Evolutionary conservation across 228 moss, liverwort and hornwort genomes (phyloP).

Genomic region (Sphagnum fallax): DNA sequence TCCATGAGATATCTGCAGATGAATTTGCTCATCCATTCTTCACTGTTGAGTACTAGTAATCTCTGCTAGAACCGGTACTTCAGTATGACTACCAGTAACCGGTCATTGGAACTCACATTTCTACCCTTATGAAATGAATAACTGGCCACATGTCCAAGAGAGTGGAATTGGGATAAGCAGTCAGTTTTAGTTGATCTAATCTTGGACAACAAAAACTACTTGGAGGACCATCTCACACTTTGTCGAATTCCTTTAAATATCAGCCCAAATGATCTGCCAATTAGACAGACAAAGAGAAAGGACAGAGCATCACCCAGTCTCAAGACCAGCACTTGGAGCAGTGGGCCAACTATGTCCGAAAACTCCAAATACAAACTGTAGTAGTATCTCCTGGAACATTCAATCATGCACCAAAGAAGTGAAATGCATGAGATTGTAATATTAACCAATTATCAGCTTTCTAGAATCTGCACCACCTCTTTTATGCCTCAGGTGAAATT

Average conservation of each 20-base stretch:
- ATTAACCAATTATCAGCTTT: not conserved
- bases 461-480: not conserved
- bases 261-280: constrained; percentile 86
- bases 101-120: too few species aligned
- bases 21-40: too few species aligned
- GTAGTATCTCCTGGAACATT: constrained; percentile 72
- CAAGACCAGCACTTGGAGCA: constrained; percentile 42
- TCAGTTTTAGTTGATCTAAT: too few species aligned
- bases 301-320: constrained; percentile 75
- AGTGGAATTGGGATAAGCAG: too few species aligned
- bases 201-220: constrained; percentile 2
- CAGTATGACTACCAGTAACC: too few species aligned
- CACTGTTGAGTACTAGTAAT: too few species aligned
- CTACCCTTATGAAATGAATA: too few species aligned
- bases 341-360: constrained; percentile 77
- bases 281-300: constrained; percentile 76
- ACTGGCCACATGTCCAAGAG: too few species aligned
- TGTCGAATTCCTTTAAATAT: constrained; percentile 90
- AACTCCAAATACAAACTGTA: constrained; percentile 96
- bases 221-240: constrained; percentile 79
- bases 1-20: too few species aligned
- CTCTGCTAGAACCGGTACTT: too few species aligned
- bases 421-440: not conserved
- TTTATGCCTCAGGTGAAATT: not conserved
- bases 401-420: constrained; percentile 4